Evolutionary conservation across 2,329 filamentous ascomycete genomes (phyloP).

Genomic region (Orbilia brochopaga): DNA sequence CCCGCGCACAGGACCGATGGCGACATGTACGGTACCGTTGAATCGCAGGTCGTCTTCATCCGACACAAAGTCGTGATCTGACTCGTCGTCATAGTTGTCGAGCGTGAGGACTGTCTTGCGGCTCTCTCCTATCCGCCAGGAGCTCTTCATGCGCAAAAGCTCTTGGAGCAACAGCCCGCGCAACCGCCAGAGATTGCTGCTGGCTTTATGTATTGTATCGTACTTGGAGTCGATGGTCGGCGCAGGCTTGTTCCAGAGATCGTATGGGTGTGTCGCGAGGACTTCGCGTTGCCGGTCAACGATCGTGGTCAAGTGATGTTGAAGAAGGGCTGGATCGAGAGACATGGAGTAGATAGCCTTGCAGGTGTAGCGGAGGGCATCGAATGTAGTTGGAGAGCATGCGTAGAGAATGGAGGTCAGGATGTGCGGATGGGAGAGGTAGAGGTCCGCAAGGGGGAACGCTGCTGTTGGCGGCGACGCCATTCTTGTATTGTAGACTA

Average conservation of each 20-base stretch:
- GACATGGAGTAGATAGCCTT: conserved; percentile 47
- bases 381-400: conserved; percentile 41
- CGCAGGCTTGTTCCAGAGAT: neutral
- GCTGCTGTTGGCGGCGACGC: neutral
- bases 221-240: conserved; percentile 20
- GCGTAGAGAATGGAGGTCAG: conserved; percentile 31
- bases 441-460: conserved; percentile 9
- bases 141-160: conserved; percentile 33
- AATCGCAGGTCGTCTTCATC: conserved; percentile 3
- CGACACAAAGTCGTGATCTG: neutral
- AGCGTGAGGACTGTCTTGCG: conserved; percentile 30
- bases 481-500: conserved; percentile 2
- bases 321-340: conserved; percentile 27
- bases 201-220: conserved; percentile 17
- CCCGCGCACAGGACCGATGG: conserved; percentile 25
- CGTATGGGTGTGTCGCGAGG: neutral
- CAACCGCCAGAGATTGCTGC: conserved; percentile 31
- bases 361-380: conserved; percentile 42
- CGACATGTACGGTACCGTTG: conserved; percentile 24
- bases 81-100: neutral
- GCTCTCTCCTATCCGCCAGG: conserved; percentile 36
- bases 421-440: conserved; percentile 28
- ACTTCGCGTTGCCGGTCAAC: conserved; percentile 23
- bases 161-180: conserved; percentile 28
- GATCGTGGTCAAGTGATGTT: conserved; percentile 27